Evolutionary conservation across 768 basidiomycete genomes (phyloP).

Genomic region (Hericium coralloides): DNA sequence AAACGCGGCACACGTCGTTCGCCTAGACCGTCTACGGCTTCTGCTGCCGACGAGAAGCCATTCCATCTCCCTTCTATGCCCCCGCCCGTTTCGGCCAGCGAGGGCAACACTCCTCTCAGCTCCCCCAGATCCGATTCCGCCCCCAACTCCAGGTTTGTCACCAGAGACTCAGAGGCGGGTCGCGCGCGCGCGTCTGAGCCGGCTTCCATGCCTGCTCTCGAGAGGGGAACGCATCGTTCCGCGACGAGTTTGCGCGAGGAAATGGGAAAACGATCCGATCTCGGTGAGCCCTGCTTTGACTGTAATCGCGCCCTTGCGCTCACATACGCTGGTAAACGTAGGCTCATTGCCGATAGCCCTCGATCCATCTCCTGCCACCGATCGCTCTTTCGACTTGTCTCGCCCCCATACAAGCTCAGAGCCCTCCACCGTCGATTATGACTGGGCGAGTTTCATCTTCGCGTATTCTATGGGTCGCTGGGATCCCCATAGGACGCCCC

Average conservation of each 20-base stretch:
- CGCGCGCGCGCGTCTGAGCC: slow-evolving; percentile 3
- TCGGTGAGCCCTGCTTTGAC: slow-evolving; percentile 3
- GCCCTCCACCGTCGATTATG: slow-evolving; percentile 28
- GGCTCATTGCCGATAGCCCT: slow-evolving; percentile 13
- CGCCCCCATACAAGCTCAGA: slow-evolving; percentile 11
- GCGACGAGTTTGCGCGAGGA: slow-evolving; percentile 11
- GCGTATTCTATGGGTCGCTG: slow-evolving; percentile 72
- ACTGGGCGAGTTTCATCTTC: slow-evolving; percentile 72
- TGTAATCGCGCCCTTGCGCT: not conserved
- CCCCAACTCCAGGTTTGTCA: not conserved
- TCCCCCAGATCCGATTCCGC: slow-evolving; percentile 4
- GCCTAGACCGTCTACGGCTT: slow-evolving; percentile 35
- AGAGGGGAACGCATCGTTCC: slow-evolving; percentile 9
- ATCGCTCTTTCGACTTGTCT: slow-evolving; percentile 11
- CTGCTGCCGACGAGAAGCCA: slow-evolving; percentile 31
- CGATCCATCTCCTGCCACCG: slow-evolving; percentile 20
- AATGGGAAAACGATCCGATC: slow-evolving; percentile 5
- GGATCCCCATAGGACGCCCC: slow-evolving; percentile 69
- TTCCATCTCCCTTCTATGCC: slow-evolving; percentile 32
- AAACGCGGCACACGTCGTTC: slow-evolving; percentile 21
- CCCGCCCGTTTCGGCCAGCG: slow-evolving; percentile 10
- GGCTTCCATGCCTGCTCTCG: not conserved
- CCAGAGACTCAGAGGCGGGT: slow-evolving; percentile 3
- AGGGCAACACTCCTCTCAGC: slow-evolving; percentile 6
- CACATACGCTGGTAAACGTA: not conserved